phyloP scores from a whole-genome alignment of 139 green algal genomes.

The Chlamydomonas incerta region DNA sequence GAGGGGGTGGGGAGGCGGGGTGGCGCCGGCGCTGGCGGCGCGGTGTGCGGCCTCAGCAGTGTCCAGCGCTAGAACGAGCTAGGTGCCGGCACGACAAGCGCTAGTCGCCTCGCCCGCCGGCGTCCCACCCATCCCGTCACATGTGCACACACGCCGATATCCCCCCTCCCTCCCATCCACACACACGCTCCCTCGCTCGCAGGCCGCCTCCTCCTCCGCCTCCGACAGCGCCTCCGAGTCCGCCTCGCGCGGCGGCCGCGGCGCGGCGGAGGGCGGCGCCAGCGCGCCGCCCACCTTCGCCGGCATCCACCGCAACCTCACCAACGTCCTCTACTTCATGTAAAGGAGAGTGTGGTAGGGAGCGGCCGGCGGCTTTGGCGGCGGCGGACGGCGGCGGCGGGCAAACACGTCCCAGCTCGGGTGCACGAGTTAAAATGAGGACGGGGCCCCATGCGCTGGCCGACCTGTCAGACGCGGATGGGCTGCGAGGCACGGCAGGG shows the following conservation, averaged over 20 bases:
- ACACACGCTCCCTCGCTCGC: not conserved
- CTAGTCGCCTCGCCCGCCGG: too few species aligned
- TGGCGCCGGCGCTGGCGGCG: too few species aligned
- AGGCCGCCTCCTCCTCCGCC: slow-evolving; percentile 26
- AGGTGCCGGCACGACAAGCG: too few species aligned
- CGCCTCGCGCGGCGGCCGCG: not conserved
- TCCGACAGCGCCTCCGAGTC: slow-evolving; percentile 20
- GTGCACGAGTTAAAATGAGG: too few species aligned
- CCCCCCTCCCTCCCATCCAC: not conserved
- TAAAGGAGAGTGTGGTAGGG: too few species aligned
- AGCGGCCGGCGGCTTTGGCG: too few species aligned
- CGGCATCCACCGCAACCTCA: slow-evolving; percentile 17
- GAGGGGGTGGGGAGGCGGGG: not conserved
- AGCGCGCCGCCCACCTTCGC: not conserved
- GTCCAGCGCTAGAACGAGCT: too few species aligned
- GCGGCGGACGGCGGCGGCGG: not conserved
- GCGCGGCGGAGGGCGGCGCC: not conserved
- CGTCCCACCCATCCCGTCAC: not conserved
- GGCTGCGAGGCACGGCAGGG: too few species aligned
- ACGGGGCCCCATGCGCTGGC: too few species aligned
- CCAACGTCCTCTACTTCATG: slow-evolving; percentile 40
- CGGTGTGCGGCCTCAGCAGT: too few species aligned
- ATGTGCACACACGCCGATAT: not conserved
- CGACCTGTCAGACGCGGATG: too few species aligned
- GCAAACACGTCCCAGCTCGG: too few species aligned